phyloP scores from a whole-genome alignment of 1,284 basidiomycete genomes.

The Trametes sp. region DNA sequence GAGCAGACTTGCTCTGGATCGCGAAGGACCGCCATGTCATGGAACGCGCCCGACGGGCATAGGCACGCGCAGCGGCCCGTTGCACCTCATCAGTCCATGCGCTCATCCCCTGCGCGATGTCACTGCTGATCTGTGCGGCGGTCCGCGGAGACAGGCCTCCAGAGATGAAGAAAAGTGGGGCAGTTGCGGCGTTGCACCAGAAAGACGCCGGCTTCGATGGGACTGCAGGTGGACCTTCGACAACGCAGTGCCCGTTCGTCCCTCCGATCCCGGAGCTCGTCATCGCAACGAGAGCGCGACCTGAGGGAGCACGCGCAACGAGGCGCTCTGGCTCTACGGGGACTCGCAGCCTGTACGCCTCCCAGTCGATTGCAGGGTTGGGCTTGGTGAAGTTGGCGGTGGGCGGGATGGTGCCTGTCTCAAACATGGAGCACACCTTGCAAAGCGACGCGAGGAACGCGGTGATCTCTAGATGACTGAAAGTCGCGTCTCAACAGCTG shows the following conservation, averaged over 20 bases:
- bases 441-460: conserved; percentile 53
- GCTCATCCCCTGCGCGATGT: not conserved
- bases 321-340: conserved; percentile 36
- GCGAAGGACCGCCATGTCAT: conserved; percentile 45
- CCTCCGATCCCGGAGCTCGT: conserved; percentile 55
- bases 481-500: conserved; percentile 26
- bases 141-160: not conserved
- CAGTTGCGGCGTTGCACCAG: conserved; percentile 4
- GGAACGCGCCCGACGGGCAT: conserved; percentile 42
- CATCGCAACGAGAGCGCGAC: conserved; percentile 46
- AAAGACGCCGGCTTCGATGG: not conserved
- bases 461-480: conserved; percentile 50
- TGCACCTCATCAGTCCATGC: conserved; percentile 12
- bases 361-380: conserved; percentile 52
- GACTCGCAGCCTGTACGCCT: conserved; percentile 39
- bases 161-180: conserved; percentile 38
- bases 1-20: conserved; percentile 9
- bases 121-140: not conserved
- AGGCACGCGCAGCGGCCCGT: conserved; percentile 19
- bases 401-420: conserved; percentile 47
- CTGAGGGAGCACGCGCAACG: conserved; percentile 21
- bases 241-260: conserved; percentile 48
- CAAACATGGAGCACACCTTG: conserved; percentile 51
- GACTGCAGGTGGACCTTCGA: conserved; percentile 43
- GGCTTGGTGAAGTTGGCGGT: conserved; percentile 46